phyloP scores from a whole-genome alignment of 2,329 filamentous ascomycete species.

The Ophiosphaerella korrae region DNA sequence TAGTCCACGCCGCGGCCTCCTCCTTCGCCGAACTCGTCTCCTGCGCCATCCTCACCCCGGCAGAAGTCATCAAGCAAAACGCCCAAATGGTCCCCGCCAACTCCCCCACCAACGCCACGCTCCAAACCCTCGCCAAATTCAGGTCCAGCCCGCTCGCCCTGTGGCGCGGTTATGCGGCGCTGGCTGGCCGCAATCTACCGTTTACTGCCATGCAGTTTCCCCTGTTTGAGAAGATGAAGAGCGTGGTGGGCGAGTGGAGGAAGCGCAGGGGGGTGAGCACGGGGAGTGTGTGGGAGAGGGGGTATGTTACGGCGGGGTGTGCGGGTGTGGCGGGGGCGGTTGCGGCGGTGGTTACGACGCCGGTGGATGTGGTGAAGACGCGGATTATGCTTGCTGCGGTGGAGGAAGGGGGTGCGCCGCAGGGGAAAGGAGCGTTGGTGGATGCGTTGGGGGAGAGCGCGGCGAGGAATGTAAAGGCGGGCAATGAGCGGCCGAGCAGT shows the following conservation, averaged over 20 bases:
- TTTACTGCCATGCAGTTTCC: conserved; percentile 91
- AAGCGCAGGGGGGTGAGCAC: conserved; percentile 44
- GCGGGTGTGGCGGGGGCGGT: conserved; percentile 76
- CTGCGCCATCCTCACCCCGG: conserved; percentile 84
- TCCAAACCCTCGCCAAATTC: conserved; percentile 64
- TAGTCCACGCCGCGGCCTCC: conserved; percentile 76
- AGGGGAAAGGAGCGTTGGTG: conserved; percentile 31
- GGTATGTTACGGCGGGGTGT: conserved; percentile 71
- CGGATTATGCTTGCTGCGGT: conserved; percentile 74
- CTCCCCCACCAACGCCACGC: conserved; percentile 54
- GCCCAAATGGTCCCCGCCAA: conserved; percentile 73
- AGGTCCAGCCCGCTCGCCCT: conserved; percentile 59
- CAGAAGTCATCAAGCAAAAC: conserved; percentile 92
- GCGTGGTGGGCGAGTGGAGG: conserved; percentile 55
- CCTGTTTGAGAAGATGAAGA: conserved; percentile 75
- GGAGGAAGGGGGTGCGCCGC: conserved; percentile 18
- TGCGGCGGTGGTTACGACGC: conserved; percentile 82
- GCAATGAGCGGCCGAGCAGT: conserved; percentile 46
- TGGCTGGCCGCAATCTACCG: conserved; percentile 81
- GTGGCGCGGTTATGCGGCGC: conserved; percentile 77
- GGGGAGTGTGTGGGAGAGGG: conserved; percentile 66
- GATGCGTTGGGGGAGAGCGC: conserved; percentile 50
- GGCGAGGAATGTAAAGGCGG: conserved; percentile 8
- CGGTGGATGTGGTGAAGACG: conserved; percentile 88
- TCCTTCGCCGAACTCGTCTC: conserved; percentile 80